A percentile compares a stretch with the other conserved stretches of the same genome.
These are phyloP conservation scores for Adansonia rubrostipa DNA, from an alignment of 441 rosid species.

Conservation along the genomic window DNA sequence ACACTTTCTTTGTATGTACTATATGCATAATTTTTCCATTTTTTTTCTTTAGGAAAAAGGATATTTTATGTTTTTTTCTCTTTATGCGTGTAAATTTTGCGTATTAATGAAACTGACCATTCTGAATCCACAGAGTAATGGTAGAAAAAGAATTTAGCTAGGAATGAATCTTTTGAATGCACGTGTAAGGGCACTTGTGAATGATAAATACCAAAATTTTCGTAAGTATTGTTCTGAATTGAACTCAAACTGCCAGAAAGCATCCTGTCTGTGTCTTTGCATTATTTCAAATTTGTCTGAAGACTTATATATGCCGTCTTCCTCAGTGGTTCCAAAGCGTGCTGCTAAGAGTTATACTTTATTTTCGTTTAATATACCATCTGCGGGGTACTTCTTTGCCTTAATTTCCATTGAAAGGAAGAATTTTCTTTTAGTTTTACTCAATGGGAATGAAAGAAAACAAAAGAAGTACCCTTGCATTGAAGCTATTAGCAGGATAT, in stretches of 20 bases:
- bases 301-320: background rate
- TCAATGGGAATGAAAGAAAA: too few relatives aligned
- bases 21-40: constrained; percentile 26
- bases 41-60: too few relatives aligned
- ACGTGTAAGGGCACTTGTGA: constrained; percentile 30
- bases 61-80: too few relatives aligned
- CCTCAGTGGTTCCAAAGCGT: constrained; percentile 2
- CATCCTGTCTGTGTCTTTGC: background rate
- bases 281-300: background rate
- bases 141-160: constrained; percentile 35
- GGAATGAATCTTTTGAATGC: constrained; percentile 36
- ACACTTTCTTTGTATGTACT: constrained; percentile 30
- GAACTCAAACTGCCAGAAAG: constrained; percentile 27
- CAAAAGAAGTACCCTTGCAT: too few relatives aligned
- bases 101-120: constrained; percentile 26
- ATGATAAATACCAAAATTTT: constrained; percentile 10
- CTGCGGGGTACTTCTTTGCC: background rate
- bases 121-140: constrained; percentile 20
- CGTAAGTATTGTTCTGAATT: constrained; percentile 9
- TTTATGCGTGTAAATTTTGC: constrained; percentile 38
- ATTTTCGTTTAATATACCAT: background rate
- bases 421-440: too few relatives aligned
- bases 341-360: background rate
- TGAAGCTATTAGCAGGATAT: background rate
- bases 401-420: too few relatives aligned